Base-by-base conservation (phyloP, 768 basidiomycete species). In the Lyophyllum decastes region DNA sequence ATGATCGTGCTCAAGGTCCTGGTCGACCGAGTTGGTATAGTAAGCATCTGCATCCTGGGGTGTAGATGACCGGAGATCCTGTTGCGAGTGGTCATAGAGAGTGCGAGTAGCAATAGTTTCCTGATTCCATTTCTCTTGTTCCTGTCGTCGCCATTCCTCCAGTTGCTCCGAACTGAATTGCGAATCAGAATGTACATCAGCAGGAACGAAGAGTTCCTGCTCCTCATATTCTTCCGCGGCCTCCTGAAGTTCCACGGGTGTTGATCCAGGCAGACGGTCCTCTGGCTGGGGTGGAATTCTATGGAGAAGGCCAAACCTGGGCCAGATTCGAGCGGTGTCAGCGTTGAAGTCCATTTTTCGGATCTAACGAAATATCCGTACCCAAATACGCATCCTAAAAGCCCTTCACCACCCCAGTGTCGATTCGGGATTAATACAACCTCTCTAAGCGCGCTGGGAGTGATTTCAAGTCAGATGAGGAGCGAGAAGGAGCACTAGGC, bases 311-410 rank as follows among this genome's bases (percentile, higher is more conserved):
- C 95, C 95, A 70, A 91, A 96, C 1, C 94, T 95, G 59, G 41
- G 44, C 41, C 27, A 52, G 45, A 24, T 30, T 30, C 30, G 17
- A 52, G 33, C 46, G 25, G 46, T 49, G 41, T 49, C 33, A 57
- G 21, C 58, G 41, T 62, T 30, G 57, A 48, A 34, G 47, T 60
- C 16, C 14, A 3, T 51, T 41, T 30, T 38, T 52, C 48, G 41
- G 53, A 26, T 44, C 52, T 25, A 27, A 16, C 41, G 30, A 38
- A 40, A 35, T 33, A 55, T 47, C 1, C 88, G 57, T 70, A 96
- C 89, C 96, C 96, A 46, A 98, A 97, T 26, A 98, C 90, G 65
- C 95, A 98, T 41, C 96, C 96, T 12, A 98, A 78, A 25, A 98
- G 79, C 0, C 96, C 95, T 69, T 95, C 95, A 6, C 96, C 96